A percentile compares a stretch with the other conserved stretches of the same genome.
Conservation (phyloP, 495 filamentous ascomycete genomes). For the Xylaria curta region DNA sequence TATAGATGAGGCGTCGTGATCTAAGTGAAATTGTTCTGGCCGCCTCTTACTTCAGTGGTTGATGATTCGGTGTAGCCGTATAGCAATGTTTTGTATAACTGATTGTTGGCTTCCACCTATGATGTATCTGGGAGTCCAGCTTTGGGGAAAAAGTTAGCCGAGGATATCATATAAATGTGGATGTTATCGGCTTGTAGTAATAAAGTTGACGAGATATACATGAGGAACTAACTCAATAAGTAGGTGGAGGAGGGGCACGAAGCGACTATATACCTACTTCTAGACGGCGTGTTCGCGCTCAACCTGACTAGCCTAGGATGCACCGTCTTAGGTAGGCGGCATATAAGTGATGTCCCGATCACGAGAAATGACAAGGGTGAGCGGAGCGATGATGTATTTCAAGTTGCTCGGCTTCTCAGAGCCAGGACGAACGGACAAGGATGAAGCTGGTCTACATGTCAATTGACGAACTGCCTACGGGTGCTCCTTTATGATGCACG, state of each 20-base stretch:
- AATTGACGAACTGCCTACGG: background rate
- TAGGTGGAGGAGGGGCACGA: conserved; percentile 14
- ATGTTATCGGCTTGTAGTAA: conserved; percentile 2
- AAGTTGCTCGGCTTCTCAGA: conserved; percentile 26
- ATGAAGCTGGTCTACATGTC: background rate
- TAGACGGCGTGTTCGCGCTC: background rate
- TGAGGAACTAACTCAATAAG: background rate
- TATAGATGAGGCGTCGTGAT: background rate
- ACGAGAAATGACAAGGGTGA: conserved; percentile 21
- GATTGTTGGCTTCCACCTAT: background rate
- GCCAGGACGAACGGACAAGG: conserved; percentile 22
- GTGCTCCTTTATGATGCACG: conserved; percentile 21
- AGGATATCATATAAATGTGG: conserved; percentile 21
- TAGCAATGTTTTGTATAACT: background rate
- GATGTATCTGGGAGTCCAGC: background rate
- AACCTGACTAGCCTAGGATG: background rate
- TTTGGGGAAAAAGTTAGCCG: conserved; percentile 5
- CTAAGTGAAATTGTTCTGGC: background rate
- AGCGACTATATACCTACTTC: conserved; percentile 25
- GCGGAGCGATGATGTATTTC: conserved; percentile 24
- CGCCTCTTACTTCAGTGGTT: background rate
- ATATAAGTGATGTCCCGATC: conserved; percentile 1
- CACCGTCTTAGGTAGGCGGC: conserved; percentile 1
- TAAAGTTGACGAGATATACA: conserved; percentile 6
- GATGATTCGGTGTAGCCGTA: background rate